Base-by-base conservation (phyloP, 2,329 filamentous ascomycete species). In the Trichothecium sympodiale region DNA sequence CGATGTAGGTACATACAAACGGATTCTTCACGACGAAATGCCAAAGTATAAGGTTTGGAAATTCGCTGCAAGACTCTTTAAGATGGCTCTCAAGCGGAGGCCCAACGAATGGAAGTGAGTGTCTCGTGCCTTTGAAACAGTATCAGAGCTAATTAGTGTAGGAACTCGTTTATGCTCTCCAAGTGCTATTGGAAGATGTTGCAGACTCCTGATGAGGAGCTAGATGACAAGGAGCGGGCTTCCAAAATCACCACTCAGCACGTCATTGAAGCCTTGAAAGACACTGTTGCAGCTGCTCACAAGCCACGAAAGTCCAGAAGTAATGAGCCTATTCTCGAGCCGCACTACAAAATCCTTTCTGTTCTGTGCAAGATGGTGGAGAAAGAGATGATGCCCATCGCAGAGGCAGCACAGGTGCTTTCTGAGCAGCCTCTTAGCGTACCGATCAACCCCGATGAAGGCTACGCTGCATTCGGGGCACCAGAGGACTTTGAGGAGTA, bases 271-370 rank as follows among this genome's bases (percentile, higher is more conserved):
- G 61, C 66, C 0, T 60, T 77, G 3, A 69, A 74, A 43, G 63
- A 61, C 39, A 60, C 70, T 2, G 59, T 76, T 15, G 52, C 66
- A 36, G 61, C 71, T 2, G 70, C 71, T 2, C 59, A 62, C 6
- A 62, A 60, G 14, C 55, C 71, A 20, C 68, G 69, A 18, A 75
- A 74, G 43, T 69, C 70, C 4, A 62, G 71, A 12, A 63, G 67
- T 51, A 77, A 69, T 15, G 86, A 94, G 41, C 86, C 84, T 0
- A 79, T 93, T 17, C 69, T 95, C 13, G 88, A 94, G 53, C 88
- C 88, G 4, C 87, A 94, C 53, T 94, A 93, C 65, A 94, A 94
- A 60, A 79, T 94, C 15, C 72, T 91, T 26, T 82, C 83, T 3
- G 65, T 91, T 16, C 61, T 87, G 6, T 78, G 93, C 60, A 94